Base-by-base conservation (phyloP, 2,329 filamentous ascomycete species). In the Metarhizium sp. region DNA sequence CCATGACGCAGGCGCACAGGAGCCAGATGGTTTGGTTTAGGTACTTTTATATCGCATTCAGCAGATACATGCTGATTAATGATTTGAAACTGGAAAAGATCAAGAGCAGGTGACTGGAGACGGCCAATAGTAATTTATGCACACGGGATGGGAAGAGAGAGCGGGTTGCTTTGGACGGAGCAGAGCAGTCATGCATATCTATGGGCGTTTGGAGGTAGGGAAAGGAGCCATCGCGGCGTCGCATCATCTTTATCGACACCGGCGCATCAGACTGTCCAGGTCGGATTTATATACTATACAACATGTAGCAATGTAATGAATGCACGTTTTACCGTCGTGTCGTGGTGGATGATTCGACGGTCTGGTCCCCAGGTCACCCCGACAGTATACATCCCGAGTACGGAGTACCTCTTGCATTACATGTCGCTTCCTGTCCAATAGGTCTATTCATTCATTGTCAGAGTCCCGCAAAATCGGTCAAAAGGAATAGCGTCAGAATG, bases 1-100 rank as follows among this genome's bases (percentile, higher is more conserved):
- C 94, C 36, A 99, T 99, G 94, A 91, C 88, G 2, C 78, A 80
- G 54, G 92, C 89, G 32, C 94, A 99, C 75, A 78, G 84, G 73
- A 96, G 91, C 70, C 94, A 99, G 78, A 99, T 99, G 94, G 83
- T 89, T 42, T 99, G 94, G 94, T 99, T 97, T 68, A 83, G 94
- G 7, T 97, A 91, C 81, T 90, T 91, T 2, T 99, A 92, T 91
- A 96, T 99, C 66, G 79, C 82, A 0, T 69, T 96, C 56, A 94
- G 91, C 65, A 79, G 94, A 58, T 99, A 97, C 73, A 97, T 99
- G 94, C 81, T 91, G 56, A 81, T 97, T 36, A 99, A 99, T 71
- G 92, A 97, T 69, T 68, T 99, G 71, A 80, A 77, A 66, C 68
- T 81, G 36, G 78, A 80, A 60, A 72, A 71, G 57, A 64, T 68